Evolutionary conservation across 2,329 filamentous ascomycete genomes (phyloP), one percentile per base, ranked within the genome.

Genomic region (Ophiostoma populinum): DNA sequence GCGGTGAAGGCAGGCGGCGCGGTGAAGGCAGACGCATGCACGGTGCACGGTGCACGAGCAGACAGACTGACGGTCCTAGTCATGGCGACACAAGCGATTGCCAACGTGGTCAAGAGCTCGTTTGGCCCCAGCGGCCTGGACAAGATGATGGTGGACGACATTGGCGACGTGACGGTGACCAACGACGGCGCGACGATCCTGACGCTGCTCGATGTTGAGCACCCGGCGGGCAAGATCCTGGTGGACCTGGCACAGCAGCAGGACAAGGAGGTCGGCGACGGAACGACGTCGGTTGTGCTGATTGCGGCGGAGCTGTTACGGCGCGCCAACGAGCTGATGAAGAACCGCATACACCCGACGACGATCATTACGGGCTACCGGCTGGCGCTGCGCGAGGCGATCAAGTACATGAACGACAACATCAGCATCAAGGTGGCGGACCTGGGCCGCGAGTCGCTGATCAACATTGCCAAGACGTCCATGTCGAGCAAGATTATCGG

Each of bases 141-240:
- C 57, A 98, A 98, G 72, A 98, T 98, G 90, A 95, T 98, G 90
- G 90, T 98, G 49, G 90, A 98, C 62, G 90, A 98, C 55, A 95
- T 98, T 40, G 38, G 34, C 29, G 90, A 98, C 63, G 90, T 98
- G 40, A 98, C 90, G 41, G 90, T 98, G 40, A 98, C 90, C 46
- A 98, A 98, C 60, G 90, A 98, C 58, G 90, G 90, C 53, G 90
- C 90, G 37, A 98, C 90, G 22, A 98, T 98, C 51, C 73, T 98
- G 46, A 83, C 75, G 56, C 68, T 98, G 52, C 72, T 98, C 53
- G 90, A 95, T 53, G 86, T 98, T 51, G 87, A 98, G 57, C 86
- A 98, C 60, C 90, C 90, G 36, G 90, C 90, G 38, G 90, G 90
- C 54, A 95, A 94, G 72, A 98, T 98, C 46, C 67, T 98, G 45